Evolutionary conservation across 345 rosid species (phyloP).

Genomic region (Brassica carinata): DNA sequence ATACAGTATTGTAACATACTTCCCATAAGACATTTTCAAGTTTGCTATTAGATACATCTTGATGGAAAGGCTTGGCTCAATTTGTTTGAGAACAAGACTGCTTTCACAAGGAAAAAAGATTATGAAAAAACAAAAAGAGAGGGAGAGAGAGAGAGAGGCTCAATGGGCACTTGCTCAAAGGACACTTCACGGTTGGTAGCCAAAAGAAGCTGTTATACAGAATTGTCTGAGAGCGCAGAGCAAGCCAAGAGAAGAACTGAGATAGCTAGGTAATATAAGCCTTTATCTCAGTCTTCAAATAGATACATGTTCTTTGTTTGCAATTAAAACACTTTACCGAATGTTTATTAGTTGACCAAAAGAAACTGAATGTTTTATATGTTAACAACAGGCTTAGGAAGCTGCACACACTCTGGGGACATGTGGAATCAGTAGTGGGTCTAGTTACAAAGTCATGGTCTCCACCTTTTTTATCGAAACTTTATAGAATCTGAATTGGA

Average conservation of each 20-base stretch:
- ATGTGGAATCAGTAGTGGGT: slow-evolving; percentile 78
- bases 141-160: slow-evolving; percentile 65
- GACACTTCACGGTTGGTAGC: slow-evolving; percentile 79
- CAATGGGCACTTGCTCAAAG: slow-evolving; percentile 89
- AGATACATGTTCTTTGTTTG: neutral
- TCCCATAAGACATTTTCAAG: too few species aligned
- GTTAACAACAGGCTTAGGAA: too few species aligned
- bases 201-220: slow-evolving; percentile 65
- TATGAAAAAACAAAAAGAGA: slow-evolving; percentile 48
- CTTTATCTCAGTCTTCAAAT: neutral
- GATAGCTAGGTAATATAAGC: slow-evolving; percentile 68
- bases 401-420: slow-evolving; percentile 74
- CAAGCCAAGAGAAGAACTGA: slow-evolving; percentile 88
- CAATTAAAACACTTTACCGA: neutral
- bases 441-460: too few species aligned
- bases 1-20: too few species aligned
- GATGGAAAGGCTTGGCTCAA: slow-evolving; percentile 54
- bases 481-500: neutral
- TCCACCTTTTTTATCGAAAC: too few species aligned
- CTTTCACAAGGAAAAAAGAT: slow-evolving; percentile 41
- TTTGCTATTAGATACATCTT: too few species aligned
- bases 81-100: slow-evolving; percentile 80
- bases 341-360: neutral
- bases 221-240: slow-evolving; percentile 90
- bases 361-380: too few species aligned